phyloP scores from a whole-genome alignment of 2,329 filamentous ascomycete species.

The Hypoxylon sp. region DNA sequence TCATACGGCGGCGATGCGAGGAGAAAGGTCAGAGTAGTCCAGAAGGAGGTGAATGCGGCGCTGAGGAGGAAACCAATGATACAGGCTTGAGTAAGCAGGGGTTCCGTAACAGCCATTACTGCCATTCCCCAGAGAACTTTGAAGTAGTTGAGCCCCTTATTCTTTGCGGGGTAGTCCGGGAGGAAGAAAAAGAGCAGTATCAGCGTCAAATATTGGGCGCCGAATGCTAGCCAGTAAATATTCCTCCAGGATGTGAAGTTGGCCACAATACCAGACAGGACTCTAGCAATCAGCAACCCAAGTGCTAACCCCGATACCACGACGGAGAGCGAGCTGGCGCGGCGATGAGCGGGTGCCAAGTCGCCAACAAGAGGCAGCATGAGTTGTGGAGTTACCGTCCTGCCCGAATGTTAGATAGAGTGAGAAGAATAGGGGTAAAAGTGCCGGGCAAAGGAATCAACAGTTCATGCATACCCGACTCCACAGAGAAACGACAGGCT shows the following conservation, averaged over 20 bases:
- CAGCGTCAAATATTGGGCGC: conserved; percentile 73
- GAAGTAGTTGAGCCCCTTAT: conserved; percentile 71
- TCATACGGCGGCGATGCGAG: conserved; percentile 77
- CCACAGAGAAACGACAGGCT: conserved; percentile 73
- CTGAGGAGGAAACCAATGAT: conserved; percentile 55
- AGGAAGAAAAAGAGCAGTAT: conserved; percentile 74
- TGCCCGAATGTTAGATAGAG: conserved; percentile 34
- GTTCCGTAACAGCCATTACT: conserved; percentile 68
- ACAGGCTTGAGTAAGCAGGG: conserved; percentile 74
- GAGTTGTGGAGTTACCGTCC: conserved; percentile 59
- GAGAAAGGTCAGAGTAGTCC: conserved; percentile 85
- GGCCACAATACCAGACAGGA: conserved; percentile 76
- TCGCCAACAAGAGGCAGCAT: conserved; percentile 81
- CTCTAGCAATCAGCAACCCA: conserved; percentile 75
- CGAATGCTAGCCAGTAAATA: conserved; percentile 77
- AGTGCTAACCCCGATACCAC: conserved; percentile 75
- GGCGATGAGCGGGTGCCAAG: conserved; percentile 71
- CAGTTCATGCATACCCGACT: conserved; percentile 58
- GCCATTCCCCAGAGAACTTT: conserved; percentile 71
- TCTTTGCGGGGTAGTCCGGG: conserved; percentile 77
- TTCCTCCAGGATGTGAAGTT: conserved; percentile 75
- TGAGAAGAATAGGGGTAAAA: conserved; percentile 45
- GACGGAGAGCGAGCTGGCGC: conserved; percentile 73
- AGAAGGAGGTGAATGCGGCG: conserved; percentile 73
- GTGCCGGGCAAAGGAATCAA: conserved; percentile 56